A percentile compares a stretch with the other conserved stretches of the same genome.
Evolutionary conservation across 306 rosid species (phyloP).

Genomic region (Arachis stenosperma): DNA sequence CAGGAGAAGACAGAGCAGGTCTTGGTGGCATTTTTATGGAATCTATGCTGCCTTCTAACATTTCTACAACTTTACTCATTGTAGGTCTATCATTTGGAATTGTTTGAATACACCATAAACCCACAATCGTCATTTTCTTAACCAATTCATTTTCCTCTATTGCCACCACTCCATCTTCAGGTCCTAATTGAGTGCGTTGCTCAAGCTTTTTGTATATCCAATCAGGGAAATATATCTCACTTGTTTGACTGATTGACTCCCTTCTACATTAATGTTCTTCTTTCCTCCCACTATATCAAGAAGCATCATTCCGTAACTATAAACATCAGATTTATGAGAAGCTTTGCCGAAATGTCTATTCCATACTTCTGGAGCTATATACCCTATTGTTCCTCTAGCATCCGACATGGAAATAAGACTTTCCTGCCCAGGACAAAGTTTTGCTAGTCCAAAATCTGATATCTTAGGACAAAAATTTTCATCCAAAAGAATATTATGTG

Average conservation of each 20-base stretch:
- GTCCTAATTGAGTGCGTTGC: conserved; percentile 1
- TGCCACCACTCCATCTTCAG: neutral
- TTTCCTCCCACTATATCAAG: conserved; percentile 39
- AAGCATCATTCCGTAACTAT: conserved; percentile 38
- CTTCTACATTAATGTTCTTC: conserved; percentile 26
- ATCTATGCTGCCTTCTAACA: conserved; percentile 42
- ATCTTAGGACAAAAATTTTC: conserved; percentile 34
- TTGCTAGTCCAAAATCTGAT: conserved; percentile 28
- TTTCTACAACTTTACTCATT: conserved; percentile 52
- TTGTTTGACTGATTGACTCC: conserved; percentile 13
- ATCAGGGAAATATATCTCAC: conserved; percentile 40
- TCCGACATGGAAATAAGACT: no score
- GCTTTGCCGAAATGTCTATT: no score
- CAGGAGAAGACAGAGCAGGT: no score
- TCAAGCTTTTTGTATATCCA: conserved; percentile 34
- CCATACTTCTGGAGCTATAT: no score
- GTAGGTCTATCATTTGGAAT: conserved; percentile 44
- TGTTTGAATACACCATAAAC: conserved; percentile 22
- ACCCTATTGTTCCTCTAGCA: conserved; percentile 42
- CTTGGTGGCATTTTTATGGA: no score
- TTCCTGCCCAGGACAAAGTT: neutral
- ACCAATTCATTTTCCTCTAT: conserved; percentile 35
- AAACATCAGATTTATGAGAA: conserved; percentile 38
- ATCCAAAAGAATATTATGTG: conserved; percentile 44
- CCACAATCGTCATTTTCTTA: no score